Evolutionary conservation across 2,329 filamentous ascomycete genomes (phyloP), one percentile per base, ranked within the genome.

Genomic region (Thielaviopsis ethacetica): DNA sequence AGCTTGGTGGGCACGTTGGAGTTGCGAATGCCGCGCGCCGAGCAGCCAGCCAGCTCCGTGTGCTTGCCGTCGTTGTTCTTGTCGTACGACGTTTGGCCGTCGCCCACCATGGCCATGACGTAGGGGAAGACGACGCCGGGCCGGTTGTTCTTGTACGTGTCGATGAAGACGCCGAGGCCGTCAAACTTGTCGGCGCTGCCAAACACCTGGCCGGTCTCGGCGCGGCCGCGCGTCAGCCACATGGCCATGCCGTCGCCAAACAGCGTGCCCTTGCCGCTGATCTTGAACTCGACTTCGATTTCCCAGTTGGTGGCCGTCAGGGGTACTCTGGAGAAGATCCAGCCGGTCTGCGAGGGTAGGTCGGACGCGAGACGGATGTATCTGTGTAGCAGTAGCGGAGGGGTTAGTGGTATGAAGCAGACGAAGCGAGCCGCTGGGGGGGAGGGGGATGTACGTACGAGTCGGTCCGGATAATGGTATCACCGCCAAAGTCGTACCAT

Each of bases 71-170:
- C 93, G 67, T 91, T 91, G 66, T 84, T 83, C 75, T 96, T 90
- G 76, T 97, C 90, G 73, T 98, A 98, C 15, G 76, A 70, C 6
- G 86, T 95, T 69, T 89, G 77, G 62, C 93, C 91, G 70, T 98
- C 93, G 62, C 93, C 93, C 65, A 90, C 78, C 93, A 97, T 97
- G 63, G 91, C 91, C 91, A 97, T 96, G 67, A 98, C 86, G 69
- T 95, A 96, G 56, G 93, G 93, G 73, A 98, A 98, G 53, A 95
- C 87, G 50, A 89, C 86, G 51, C 93, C 93, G 0, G 93, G 91
- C 15, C 93, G 84, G 76, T 96, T 95, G 77, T 98, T 98, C 83
- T 98, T 98, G 79, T 98, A 98, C 52, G 93, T 98, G 70, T 98
- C 93, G 74, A 98, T 82, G 76, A 96, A 97, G 71, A 98, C 80